phyloP scores from a whole-genome alignment of 192 early-diverging fungal genomes.

The Thamnidium elegans region DNA sequence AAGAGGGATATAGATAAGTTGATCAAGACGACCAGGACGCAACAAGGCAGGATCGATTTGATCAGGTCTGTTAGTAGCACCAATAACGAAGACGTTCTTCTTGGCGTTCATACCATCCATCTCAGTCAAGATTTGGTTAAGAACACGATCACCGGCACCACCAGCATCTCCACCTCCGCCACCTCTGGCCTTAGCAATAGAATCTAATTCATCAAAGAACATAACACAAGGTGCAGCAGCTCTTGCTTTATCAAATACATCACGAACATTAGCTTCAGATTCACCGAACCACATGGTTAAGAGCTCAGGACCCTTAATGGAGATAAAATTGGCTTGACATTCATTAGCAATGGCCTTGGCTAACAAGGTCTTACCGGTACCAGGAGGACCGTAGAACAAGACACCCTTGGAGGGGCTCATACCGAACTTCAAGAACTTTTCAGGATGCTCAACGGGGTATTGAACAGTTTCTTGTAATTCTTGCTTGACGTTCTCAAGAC shows the following conservation, averaged over 20 bases:
- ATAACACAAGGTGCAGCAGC: constrained; percentile 98
- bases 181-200: constrained; percentile 93
- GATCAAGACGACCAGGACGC: constrained; percentile 97
- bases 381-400: constrained; percentile 98
- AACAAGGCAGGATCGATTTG: constrained; percentile 96
- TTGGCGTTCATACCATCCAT: constrained; percentile 99
- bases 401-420: constrained; percentile 97
- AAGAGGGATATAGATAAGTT: constrained; percentile 89
- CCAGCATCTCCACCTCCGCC: constrained; percentile 73
- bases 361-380: constrained; percentile 96
- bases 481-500: constrained; percentile 95
- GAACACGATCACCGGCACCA: constrained; percentile 95
- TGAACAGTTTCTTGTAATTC: constrained; percentile 98
- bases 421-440: constrained; percentile 99
- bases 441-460: constrained; percentile 98
- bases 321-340: constrained; percentile 99
- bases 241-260: constrained; percentile 99
- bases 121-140: constrained; percentile 98
- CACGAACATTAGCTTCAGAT: constrained; percentile 98
- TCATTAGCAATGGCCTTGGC: constrained; percentile 99
- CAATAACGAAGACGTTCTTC: constrained; percentile 99
- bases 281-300: constrained; percentile 99
- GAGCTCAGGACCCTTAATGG: constrained; percentile 95
- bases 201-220: constrained; percentile 99
- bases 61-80: constrained; percentile 98